A percentile compares a stretch with the other conserved stretches of the same genome.
phyloP scores from a whole-genome alignment of 208 protist genomes.

The Leishmania aethiopica region DNA sequence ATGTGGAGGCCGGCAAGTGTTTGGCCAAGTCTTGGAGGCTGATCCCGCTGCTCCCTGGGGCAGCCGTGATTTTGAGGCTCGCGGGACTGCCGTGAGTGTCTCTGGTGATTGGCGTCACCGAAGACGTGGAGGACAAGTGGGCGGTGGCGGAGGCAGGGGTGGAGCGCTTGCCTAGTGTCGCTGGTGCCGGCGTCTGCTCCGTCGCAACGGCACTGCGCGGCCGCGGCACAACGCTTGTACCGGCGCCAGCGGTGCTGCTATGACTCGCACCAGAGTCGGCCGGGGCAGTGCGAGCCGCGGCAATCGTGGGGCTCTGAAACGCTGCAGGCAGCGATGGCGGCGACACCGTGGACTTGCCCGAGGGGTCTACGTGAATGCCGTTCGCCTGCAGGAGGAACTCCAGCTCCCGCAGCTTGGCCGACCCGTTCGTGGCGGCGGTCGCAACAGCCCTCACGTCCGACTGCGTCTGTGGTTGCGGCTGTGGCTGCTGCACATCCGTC shows the following conservation, averaged over 20 bases:
- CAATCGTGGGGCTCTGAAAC: not conserved
- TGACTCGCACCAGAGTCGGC: constrained; percentile 9
- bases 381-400: constrained; percentile 38
- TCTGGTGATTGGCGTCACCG: not conserved
- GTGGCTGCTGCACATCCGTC: constrained; percentile 10
- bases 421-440: constrained; percentile 16
- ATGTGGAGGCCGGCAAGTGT: constrained; percentile 32
- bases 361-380: constrained; percentile 20
- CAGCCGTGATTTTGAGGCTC: constrained; percentile 37
- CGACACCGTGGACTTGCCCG: not conserved
- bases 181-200: constrained; percentile 4
- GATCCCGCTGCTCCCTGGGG: constrained; percentile 36
- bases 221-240: constrained; percentile 39
- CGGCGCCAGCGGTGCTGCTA: not conserved
- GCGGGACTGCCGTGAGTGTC: constrained; percentile 7
- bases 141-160: constrained; percentile 38
- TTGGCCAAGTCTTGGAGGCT: constrained; percentile 40
- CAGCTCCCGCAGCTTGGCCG: constrained; percentile 32
- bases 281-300: not conserved
- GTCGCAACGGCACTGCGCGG: constrained; percentile 44
- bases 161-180: constrained; percentile 8
- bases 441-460: constrained; percentile 10
- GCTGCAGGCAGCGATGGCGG: constrained; percentile 12
- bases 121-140: constrained; percentile 28
- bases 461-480: constrained; percentile 47